Conservation (phyloP, 345 rosid species). For the Eucalyptus virginea region DNA sequence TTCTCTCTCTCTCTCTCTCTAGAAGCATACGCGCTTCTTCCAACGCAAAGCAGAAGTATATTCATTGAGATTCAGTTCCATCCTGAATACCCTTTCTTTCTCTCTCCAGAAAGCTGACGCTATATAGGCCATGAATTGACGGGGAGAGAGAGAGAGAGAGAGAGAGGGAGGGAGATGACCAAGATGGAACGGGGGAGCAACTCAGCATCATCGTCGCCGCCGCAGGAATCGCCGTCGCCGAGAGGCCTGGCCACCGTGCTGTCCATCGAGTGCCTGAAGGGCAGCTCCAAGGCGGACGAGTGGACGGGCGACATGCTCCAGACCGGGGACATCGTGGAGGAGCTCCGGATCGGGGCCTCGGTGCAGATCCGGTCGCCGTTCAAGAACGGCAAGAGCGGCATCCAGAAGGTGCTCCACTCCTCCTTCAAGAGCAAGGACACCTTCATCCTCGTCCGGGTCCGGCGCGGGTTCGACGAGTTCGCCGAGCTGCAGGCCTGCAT, state of each 20-base stretch:
- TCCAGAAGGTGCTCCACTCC: conserved; percentile 64
- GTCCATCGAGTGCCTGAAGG: conserved; percentile 83
- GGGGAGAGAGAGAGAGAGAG: neutral
- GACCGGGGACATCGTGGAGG: conserved; percentile 96
- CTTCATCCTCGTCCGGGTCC: conserved; percentile 54
- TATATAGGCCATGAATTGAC: neutral
- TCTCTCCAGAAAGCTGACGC: neutral
- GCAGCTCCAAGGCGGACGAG: conserved; percentile 84
- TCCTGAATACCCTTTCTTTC: neutral
- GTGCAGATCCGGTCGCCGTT: conserved; percentile 50
- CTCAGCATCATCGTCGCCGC: neutral
- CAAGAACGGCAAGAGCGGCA: conserved; percentile 72
- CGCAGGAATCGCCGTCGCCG: neutral
- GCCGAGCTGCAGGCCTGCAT: conserved; percentile 84
- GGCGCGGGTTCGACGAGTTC: conserved; percentile 60
- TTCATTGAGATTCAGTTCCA: neutral
- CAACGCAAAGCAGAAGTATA: neutral
- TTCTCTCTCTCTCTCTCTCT: neutral
- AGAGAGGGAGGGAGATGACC: neutral
- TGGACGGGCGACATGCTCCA: conserved; percentile 98
- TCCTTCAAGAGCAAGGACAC: conserved; percentile 74
- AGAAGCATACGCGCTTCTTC: neutral
- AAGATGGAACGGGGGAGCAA: neutral
- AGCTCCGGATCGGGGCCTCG: conserved; percentile 52
- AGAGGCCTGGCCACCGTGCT: neutral